Evolutionary conservation across 2,329 filamentous ascomycete genomes (phyloP), one percentile per base, ranked within the genome.

Genomic region (Sclerotinia sclerotiorum): DNA sequence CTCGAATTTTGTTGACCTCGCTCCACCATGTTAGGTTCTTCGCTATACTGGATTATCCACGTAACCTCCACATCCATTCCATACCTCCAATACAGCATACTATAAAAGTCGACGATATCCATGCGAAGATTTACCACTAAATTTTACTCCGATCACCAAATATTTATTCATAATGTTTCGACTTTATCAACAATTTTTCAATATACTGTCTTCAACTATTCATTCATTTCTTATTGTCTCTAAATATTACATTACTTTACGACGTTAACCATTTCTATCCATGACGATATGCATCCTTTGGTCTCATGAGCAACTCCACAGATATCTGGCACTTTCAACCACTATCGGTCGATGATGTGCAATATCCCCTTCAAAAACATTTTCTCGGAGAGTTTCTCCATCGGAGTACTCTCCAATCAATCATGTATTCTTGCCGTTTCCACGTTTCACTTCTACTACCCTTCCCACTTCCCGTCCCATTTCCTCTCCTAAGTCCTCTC

Each of bases 191-290:
- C 13, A 51, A 15, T 27, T 51, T 42, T 17, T 42, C 13, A 17
- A 11, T 0, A 39, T 32, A n/a, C 10, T 7, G 29, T n/a, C 35
- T 1, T 2, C 1, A 21, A 6, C 1, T 11, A 39, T 56, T 1
- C 21, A 15, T 56, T 56, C 54, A 39, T 58, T 42, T 44, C 8
- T 58, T 24, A 29, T 21, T 58, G n/a, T 58, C 8, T 58, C 39
- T 44, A 21, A 44, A 13, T 27, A 58, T 58, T 58, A 58, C 56
- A 58, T 58, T 58, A 58, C 56, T 44, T 42, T 57, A 57, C 7
- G 21, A 42, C 3, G 42, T 57, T 42, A 39, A 57, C 13, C 17
- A 39, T 42, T 42, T 42, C 32, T 24, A 39, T 57, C 55, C 32
- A 57, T 35, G 35, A 57, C n/a, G 1, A 39, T 42, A 27, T 24